Base-by-base conservation (phyloP, 768 basidiomycete species). In the Trametes maxima region DNA sequence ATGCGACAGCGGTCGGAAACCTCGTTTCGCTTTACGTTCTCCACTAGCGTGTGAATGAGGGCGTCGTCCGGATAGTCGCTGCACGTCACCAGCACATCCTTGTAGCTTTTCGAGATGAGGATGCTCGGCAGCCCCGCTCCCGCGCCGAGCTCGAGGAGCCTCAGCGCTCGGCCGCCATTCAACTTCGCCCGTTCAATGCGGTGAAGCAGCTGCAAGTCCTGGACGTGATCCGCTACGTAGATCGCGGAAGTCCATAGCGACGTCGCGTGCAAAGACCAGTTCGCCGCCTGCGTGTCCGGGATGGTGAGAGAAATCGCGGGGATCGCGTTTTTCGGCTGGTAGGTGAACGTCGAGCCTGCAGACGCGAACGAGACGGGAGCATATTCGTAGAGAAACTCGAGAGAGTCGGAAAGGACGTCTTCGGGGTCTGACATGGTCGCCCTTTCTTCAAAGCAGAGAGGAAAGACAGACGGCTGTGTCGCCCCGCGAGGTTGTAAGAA, bases 201-300 rank as follows among this genome's bases (percentile, higher is more conserved):
- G 7, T 60, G 42, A 45, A 76, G 70, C 16, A 86, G 68, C 40
- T 69, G 65, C 3, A 88, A 68, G 36, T 81, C 79, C 25, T 78
- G 72, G 35, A 91, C 57, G 63, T 90, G 84, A 69, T 90, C 84
- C 47, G 87, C 86, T 45, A 91, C 72, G 74, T 84, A 89, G 44
- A 83, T 72, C 16, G 90, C 83, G 5, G 90, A 80, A 6, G 79
- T 74, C 91, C 89, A 93, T 68, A 92, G 84, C 16, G 88, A 87
- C 22, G 88, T 86, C 1, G 90, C 91, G 59, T 93, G 90, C 2
- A 92, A 72, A 1, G 82, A 78, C 90, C 90, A 92, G 67, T 92
- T 90, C 17, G 79, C 76, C 21, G 86, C 75, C 12, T 80, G 75
- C 12, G 89, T 87, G 68, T 91, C 87, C 12, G 90, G 89, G 1